phyloP scores from a whole-genome alignment of 2,329 filamentous ascomycete genomes.

The Fusarium tanahbumbuense region DNA sequence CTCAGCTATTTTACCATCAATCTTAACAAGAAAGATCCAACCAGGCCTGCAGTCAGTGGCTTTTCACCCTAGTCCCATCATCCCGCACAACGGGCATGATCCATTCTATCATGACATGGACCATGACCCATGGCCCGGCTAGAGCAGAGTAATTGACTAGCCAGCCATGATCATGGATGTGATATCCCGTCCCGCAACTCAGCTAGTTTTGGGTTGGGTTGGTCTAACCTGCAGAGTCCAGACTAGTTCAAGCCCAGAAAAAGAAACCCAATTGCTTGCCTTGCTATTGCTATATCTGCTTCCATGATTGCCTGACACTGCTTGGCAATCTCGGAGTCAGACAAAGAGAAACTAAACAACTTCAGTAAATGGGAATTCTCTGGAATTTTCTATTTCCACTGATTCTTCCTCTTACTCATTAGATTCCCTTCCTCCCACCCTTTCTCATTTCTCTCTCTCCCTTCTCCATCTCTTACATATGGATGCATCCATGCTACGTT shows the following conservation, averaged over 20 bases:
- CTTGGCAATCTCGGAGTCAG: constrained; percentile 12
- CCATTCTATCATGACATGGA: constrained; percentile 21
- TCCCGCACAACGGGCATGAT: constrained; percentile 27
- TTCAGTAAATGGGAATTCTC: constrained; percentile 17
- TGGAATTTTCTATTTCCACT: constrained; percentile 39
- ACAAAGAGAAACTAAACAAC: constrained; percentile 10
- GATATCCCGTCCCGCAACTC: constrained; percentile 30
- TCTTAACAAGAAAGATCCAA: background rate
- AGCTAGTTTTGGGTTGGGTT: constrained; percentile 32
- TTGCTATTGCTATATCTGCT: constrained; percentile 13
- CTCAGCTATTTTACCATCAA: background rate
- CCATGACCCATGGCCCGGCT: constrained; percentile 13
- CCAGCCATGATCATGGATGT: constrained; percentile 28
- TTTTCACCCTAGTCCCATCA: constrained; percentile 16
- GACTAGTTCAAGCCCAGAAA: constrained; percentile 13
- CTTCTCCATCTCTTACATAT: constrained; percentile 31
- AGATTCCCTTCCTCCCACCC: constrained; percentile 3
- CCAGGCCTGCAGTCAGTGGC: constrained; percentile 10
- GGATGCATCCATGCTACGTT: constrained; percentile 26
- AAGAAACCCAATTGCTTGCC: constrained; percentile 1
- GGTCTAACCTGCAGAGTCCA: constrained; percentile 9
- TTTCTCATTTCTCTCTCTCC: constrained; percentile 14
- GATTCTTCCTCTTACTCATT: constrained; percentile 16
- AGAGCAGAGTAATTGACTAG: background rate
- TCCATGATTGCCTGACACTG: constrained; percentile 30